Evolutionary conservation across 2,329 filamentous ascomycete species (phyloP).

Genomic region (Cytospora schulzeri): DNA sequence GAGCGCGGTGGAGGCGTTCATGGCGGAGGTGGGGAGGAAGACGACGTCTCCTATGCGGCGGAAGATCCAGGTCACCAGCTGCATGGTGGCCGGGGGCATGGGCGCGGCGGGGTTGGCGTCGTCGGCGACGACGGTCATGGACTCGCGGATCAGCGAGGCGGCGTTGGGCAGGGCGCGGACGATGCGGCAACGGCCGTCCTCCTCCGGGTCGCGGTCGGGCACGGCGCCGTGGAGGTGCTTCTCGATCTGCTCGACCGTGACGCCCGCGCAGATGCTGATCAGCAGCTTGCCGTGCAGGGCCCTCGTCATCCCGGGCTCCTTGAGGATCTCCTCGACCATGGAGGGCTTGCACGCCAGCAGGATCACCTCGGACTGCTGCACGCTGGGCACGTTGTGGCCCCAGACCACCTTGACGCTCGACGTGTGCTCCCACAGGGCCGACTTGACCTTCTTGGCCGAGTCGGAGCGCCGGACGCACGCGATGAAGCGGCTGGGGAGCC

Average conservation of each 20-base stretch:
- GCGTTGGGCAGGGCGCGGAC: slow-evolving; percentile 87
- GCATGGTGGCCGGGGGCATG: slow-evolving; percentile 48
- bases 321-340: slow-evolving; percentile 69
- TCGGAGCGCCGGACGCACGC: slow-evolving; percentile 75
- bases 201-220: slow-evolving; percentile 47
- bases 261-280: slow-evolving; percentile 79
- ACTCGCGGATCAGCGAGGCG: slow-evolving; percentile 74
- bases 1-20: slow-evolving; percentile 74
- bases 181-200: slow-evolving; percentile 60
- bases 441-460: slow-evolving; percentile 68
- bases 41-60: slow-evolving; percentile 71
- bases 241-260: slow-evolving; percentile 70
- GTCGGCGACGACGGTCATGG: slow-evolving; percentile 78
- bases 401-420: slow-evolving; percentile 66
- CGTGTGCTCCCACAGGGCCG: slow-evolving; percentile 65
- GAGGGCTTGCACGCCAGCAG: slow-evolving; percentile 82
- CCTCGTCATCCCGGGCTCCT: slow-evolving; percentile 66
- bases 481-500: slow-evolving; percentile 74
- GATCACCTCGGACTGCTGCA: slow-evolving; percentile 69
- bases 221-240: slow-evolving; percentile 60
- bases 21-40: slow-evolving; percentile 64
- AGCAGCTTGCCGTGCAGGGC: slow-evolving; percentile 79
- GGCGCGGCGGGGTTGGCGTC: slow-evolving; percentile 57
- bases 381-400: slow-evolving; percentile 71
- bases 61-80: slow-evolving; percentile 76